A percentile compares a stretch with the other conserved stretches of the same genome.
Evolutionary conservation across 2,329 filamentous ascomycete species (phyloP).

Genomic region (Sclerotinia nivalis): DNA sequence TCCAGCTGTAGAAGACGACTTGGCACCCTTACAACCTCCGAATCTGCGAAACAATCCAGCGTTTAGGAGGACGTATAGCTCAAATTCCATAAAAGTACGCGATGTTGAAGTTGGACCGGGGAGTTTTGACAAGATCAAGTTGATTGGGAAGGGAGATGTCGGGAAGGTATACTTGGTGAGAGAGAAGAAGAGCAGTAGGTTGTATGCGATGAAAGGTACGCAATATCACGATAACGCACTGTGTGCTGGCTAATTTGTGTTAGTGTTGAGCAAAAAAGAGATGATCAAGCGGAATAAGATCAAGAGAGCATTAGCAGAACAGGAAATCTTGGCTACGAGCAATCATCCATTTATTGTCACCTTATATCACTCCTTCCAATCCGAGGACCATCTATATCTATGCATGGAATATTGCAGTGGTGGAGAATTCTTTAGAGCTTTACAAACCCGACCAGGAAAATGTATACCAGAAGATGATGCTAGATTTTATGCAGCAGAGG

Average conservation of each 20-base stretch:
- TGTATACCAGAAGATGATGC: conserved; percentile 97
- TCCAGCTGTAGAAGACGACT: conserved; percentile 51
- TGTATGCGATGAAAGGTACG: conserved; percentile 98
- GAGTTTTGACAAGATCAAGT: conserved; percentile 99
- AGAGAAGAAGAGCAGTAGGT: conserved; percentile 92
- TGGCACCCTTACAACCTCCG: conserved; percentile 64
- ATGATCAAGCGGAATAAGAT: conserved; percentile 99
- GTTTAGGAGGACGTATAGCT: conserved; percentile 95
- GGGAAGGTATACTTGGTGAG: conserved; percentile 97
- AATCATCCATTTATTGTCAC: conserved; percentile 99
- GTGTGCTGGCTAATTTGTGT: conserved; percentile 34
- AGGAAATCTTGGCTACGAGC: conserved; percentile 96
- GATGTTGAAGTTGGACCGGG: conserved; percentile 93
- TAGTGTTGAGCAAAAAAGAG: conserved; percentile 98
- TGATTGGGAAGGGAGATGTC: conserved; percentile 98
- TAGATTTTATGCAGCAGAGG: conserved; percentile 95
- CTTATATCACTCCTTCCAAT: conserved; percentile 98
- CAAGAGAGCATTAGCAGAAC: conserved; percentile 94
- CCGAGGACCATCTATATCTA: conserved; percentile 96
- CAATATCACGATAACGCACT: conserved; percentile 23
- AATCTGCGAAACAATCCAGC: conserved; percentile 69
- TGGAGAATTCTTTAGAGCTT: conserved; percentile 94
- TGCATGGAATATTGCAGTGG: conserved; percentile 99
- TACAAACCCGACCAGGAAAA: conserved; percentile 95
- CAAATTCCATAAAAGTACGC: conserved; percentile 97